Base-by-base conservation (phyloP, 176 grass and related monocot species). In the Aegilops tauschii region DNA sequence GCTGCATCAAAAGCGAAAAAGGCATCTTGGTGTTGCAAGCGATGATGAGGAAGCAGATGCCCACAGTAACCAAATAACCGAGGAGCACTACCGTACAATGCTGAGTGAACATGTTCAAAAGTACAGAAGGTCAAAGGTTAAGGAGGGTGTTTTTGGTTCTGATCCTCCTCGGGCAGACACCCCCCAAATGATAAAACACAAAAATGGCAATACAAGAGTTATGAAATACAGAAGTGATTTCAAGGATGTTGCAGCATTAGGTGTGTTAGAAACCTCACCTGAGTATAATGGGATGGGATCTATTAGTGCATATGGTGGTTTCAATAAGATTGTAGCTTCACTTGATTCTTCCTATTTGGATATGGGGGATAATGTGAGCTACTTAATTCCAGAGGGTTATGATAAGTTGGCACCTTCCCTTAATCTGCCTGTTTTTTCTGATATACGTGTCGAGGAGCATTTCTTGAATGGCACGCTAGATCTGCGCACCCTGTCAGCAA, bases 51-150 rank as follows among this genome's bases (percentile, higher is more conserved):
- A 89, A 36, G 82, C 77, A 74, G 89, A 94, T 83, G 87, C 81
- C 37, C 88, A 94, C 83, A 86, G 83, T 72, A 86, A 91, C 40
- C 86, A 85, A 82, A 90, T 99, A 86, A 91, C 92, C 0, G 94
- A 99, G 89, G 92, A 99, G 78, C 85, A 94, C 12, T 99, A 99
- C 86, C 92, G 89, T 59, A 86, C 94, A 79, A 99, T 99, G 97
- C 87, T 99, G 13, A 94, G 86, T 32, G 92, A 97, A 61, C 97
- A 99, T 81, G 90, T 97, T 58, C 94, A 93, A 50, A 97, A 91
- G 83, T 94, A 95, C 77, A 86, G 78, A 76, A 89, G 86, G 65
- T 78, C 89, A 52, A 93, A 84, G 79, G 64, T 84, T 80, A 91
- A 83, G 54, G 95, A 95, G 5, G 84, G 84, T 82, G 61, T 69